Evolutionary conservation across 1,284 basidiomycete genomes (phyloP), one percentile per base, ranked within the genome.

Genomic region (Ustilago vetiveriae): DNA sequence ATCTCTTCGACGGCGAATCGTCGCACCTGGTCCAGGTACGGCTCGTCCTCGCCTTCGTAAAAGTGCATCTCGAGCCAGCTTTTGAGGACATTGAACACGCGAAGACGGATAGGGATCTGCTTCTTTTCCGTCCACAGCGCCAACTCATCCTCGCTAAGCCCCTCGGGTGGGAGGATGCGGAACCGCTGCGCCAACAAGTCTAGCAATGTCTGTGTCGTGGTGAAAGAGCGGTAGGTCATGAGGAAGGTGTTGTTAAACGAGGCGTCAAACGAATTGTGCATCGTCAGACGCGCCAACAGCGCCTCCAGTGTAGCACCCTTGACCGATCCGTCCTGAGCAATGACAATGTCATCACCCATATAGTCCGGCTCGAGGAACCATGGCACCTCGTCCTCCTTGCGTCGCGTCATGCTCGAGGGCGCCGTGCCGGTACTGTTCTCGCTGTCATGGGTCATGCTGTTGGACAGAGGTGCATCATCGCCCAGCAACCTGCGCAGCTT

Each of bases 221-320:
- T 93, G 82, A 98, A 98, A 0, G 93, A 95, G 73, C 94, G 92
- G 85, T 94, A 97, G 1, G 96, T 98, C 87, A 97, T 90, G 64
- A 98, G 83, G 87, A 98, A 99, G 2, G 94, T 90, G 81, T 91
- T 90, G 81, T 89, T 91, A 84, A 92, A 98, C 6, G 88, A 87
- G 0, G 88, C 85, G 81, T 94, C 93, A 38, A 72, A 78, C 23
- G 53, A 48, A 39, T 79, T 71, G 82, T 98, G 95, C 29, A 91
- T 89, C 2, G 95, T 98, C 55, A 98, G 84, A 6, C 92, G 88
- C 78, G 94, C 93, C 5, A 98, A 88, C 8, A 98, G 84, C 3
- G 92, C 92, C 14, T 87, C 84, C 11, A 95, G 85, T 1, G 94
- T 94, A 1, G 93, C 95, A 22, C 91, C 95, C 53, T 90, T 88